Conservation (phyloP, 768 basidiomycete species). For the Panus rudis region DNA sequence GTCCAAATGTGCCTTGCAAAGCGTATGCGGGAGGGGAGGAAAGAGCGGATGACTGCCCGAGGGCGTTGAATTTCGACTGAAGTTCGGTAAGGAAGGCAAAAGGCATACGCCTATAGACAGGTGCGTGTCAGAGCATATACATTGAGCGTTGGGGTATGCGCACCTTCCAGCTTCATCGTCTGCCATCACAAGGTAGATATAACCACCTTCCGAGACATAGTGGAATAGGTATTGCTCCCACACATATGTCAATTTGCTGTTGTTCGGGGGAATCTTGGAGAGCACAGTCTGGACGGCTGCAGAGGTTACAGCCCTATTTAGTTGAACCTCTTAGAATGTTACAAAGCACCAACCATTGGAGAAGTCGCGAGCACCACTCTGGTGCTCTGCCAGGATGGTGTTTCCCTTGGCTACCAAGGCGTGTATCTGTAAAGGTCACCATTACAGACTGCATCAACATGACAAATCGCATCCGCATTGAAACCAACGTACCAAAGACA, state of each 20-base stretch:
- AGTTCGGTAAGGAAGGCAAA: conserved; percentile 89
- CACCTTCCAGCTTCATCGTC: conserved; percentile 89
- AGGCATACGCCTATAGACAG: conserved; percentile 64
- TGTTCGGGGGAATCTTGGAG: conserved; percentile 89
- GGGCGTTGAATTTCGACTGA: conserved; percentile 71
- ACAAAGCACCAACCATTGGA: conserved; percentile 59
- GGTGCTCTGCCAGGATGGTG: conserved; percentile 83
- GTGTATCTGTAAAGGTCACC: conserved; percentile 49
- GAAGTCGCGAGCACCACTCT: conserved; percentile 76
- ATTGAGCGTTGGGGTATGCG: conserved; percentile 14
- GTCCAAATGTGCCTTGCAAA: conserved; percentile 66
- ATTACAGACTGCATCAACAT: neutral
- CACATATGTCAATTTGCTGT: conserved; percentile 76
- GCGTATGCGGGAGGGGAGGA: conserved; percentile 47
- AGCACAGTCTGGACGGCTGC: conserved; percentile 83
- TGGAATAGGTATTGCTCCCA: conserved; percentile 95
- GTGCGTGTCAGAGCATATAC: neutral
- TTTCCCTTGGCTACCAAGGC: conserved; percentile 75
- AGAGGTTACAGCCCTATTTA: neutral
- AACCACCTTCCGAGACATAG: conserved; percentile 84
- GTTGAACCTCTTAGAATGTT: conserved; percentile 1
- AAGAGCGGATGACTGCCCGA: conserved; percentile 47
- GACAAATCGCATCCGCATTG: no score
- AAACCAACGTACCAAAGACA: conserved; percentile 23
- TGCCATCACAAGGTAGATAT: conserved; percentile 89